Base-by-base conservation (phyloP, 192 early-diverging fungal genomes). In the Ramicandelaber brevisporus region DNA sequence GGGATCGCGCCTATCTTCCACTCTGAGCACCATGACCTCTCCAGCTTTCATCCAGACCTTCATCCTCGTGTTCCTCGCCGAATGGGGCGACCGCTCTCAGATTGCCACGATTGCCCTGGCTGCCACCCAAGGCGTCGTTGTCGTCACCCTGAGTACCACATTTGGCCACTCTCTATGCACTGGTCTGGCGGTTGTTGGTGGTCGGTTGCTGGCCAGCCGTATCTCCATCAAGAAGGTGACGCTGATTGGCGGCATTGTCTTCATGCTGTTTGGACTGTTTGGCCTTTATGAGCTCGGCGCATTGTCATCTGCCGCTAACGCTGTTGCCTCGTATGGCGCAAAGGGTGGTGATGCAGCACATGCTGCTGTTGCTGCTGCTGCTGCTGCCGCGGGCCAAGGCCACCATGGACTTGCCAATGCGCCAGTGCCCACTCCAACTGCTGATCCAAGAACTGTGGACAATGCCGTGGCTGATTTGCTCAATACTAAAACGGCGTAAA, bases 51-150 rank as follows among this genome's bases (percentile, higher is more conserved):
- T 95, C 14, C 78, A 99, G 55, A 83, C 79, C 0, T 96, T 96
- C 61, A 65, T 86, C 18, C 44, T 99, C 40, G 93, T 87, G 21
- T 99, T 99, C 38, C 36, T 99, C 35, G 93, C 80, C 22, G 93
- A 99, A 44, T 99, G 88, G 87, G 88, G 87, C 8, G 87, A 96
- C 48, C 66, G 87, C 14, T 87, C 81, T 33, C 89, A 99, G 53
- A 78, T 93, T 35, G 74, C 85, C 2, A 95, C 90, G 1, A 85
- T 97, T 44, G 90, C 85, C 19, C 53, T 97, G 32, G 87, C 83
- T 24, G 87, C 85, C 11, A 81, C 90, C n/a, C 65, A 71, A 39
- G 73, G 87, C 57, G 80, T 92, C 30, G 74, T 68, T 38, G 82
- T 68, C 49, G 93, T 99, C 29, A 72, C 78, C 0, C 36, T 81